phyloP scores from a whole-genome alignment of 2,329 filamentous ascomycete genomes.

The Scytalidium sp. region DNA sequence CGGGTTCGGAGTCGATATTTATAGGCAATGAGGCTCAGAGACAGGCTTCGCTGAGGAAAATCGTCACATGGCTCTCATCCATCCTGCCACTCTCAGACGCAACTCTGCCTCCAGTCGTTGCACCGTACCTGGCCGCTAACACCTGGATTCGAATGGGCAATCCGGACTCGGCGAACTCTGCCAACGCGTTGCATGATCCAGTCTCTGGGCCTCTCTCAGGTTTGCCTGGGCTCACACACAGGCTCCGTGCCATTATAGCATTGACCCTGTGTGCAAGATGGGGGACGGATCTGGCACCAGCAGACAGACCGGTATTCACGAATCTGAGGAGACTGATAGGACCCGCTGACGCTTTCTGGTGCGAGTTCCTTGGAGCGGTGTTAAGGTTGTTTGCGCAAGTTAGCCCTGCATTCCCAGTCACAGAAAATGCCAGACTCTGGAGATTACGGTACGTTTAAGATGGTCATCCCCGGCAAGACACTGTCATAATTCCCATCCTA shows the following conservation, averaged over 20 bases:
- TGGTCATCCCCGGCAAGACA: no score
- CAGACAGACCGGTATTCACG: conserved; percentile 33
- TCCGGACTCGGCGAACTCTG: conserved; percentile 52
- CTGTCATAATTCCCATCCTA: no score
- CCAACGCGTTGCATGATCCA: conserved; percentile 69
- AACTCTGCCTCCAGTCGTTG: conserved; percentile 36
- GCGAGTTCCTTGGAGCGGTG: conserved; percentile 25
- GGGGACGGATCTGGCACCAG: conserved; percentile 56
- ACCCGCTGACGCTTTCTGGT: conserved; percentile 25
- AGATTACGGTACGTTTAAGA: not conserved
- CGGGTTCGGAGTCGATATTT: conserved; percentile 8
- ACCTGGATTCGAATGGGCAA: conserved; percentile 52
- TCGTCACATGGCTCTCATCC: conserved; percentile 15
- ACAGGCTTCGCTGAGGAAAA: conserved; percentile 15
- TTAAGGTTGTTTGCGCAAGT: conserved; percentile 13
- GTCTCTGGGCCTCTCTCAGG: conserved; percentile 62
- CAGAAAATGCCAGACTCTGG: not conserved
- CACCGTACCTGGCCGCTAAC: conserved; percentile 43
- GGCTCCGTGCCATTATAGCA: conserved; percentile 67
- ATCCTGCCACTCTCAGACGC: conserved; percentile 13
- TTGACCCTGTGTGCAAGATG: conserved; percentile 72
- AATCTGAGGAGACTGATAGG: conserved; percentile 23
- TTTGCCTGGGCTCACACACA: conserved; percentile 71
- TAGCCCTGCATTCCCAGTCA: conserved; percentile 13
- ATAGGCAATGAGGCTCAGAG: conserved; percentile 37